Percentiles rank a stretch among this genome's conserved stretches.
These are phyloP conservation scores for Flueggea neowawraea DNA, from an alignment of 441 rosid genomes.

Conservation along the genomic window DNA sequence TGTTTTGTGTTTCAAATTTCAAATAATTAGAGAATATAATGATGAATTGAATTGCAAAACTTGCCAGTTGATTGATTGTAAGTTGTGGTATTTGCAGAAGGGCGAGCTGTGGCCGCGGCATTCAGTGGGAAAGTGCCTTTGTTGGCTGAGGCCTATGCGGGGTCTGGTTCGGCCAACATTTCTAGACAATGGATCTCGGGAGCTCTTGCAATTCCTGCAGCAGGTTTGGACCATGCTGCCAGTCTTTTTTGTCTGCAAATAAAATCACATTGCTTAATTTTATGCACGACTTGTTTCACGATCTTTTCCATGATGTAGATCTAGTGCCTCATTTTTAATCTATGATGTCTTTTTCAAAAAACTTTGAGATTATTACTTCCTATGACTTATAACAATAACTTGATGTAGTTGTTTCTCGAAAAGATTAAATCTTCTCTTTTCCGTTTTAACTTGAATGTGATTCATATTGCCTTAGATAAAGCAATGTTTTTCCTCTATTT, in stretches of 20 bases:
- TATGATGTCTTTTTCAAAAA: too few relatives aligned
- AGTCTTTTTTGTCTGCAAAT: background rate
- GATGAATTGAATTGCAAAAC: background rate
- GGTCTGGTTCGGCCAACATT: constrained; percentile 44
- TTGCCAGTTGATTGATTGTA: background rate
- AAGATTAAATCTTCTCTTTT: too few relatives aligned
- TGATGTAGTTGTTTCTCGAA: too few relatives aligned
- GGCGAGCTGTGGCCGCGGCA: constrained; percentile 70
- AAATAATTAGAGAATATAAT: background rate
- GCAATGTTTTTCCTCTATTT: too few relatives aligned
- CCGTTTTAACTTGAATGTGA: too few relatives aligned
- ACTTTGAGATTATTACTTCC: too few relatives aligned
- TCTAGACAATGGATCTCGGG: constrained; percentile 76
- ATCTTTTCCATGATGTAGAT: too few relatives aligned
- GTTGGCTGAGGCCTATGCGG: constrained; percentile 48
- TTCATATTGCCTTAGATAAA: too few relatives aligned
- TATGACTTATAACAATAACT: too few relatives aligned
- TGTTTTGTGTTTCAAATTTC: background rate
- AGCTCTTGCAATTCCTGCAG: constrained; percentile 71
- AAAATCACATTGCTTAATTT: background rate
- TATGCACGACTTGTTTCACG: too few relatives aligned
- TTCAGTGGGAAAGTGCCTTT: constrained; percentile 49
- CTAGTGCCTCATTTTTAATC: too few relatives aligned
- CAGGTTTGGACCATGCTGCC: constrained; percentile 42
- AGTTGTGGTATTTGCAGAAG: constrained; percentile 34